phyloP scores from a whole-genome alignment of 164 flowering plant genomes.

The Litsea cubeba region DNA sequence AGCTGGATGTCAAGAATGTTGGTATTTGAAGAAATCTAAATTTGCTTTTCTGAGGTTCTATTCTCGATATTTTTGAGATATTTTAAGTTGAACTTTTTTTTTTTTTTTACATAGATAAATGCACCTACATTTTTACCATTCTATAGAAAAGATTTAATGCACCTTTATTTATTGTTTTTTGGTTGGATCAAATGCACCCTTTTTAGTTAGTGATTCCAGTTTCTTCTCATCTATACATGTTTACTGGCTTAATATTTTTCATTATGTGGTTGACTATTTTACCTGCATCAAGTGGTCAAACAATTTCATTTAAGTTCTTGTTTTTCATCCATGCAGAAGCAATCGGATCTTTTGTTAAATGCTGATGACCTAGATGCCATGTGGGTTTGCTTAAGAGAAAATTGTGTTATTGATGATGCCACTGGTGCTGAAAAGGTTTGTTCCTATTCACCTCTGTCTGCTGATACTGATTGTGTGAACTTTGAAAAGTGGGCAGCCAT shows the following conservation, averaged over 20 bases:
- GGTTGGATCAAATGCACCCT: not conserved
- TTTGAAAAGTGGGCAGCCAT: not conserved
- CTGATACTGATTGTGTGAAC: not conserved
- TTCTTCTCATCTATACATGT: not conserved
- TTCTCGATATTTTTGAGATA: too few relatives aligned
- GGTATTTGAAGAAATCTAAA: not conserved
- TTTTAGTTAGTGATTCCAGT: not conserved
- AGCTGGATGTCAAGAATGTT: slow-evolving; percentile 6
- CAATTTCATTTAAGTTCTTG: not conserved
- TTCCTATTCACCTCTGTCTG: not conserved
- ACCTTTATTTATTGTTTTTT: too few relatives aligned
- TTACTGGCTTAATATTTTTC: not conserved
- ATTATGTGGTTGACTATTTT: not conserved
- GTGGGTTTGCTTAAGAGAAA: slow-evolving; percentile 97
- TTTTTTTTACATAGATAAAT: too few relatives aligned
- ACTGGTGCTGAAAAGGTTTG: slow-evolving; percentile 96
- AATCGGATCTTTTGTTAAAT: slow-evolving; percentile 89
- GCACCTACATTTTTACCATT: too few relatives aligned
- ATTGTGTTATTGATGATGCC: slow-evolving; percentile 97
- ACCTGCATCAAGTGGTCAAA: not conserved
- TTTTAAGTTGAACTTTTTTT: too few relatives aligned
- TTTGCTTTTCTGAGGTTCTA: not conserved
- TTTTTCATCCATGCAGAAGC: slow-evolving; percentile 55
- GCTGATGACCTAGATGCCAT: slow-evolving; percentile 97
- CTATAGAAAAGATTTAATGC: too few relatives aligned